These are phyloP conservation scores for Spergularia azorica DNA, from an alignment of 179 eudicot genomes.

Conservation along the genomic window DNA sequence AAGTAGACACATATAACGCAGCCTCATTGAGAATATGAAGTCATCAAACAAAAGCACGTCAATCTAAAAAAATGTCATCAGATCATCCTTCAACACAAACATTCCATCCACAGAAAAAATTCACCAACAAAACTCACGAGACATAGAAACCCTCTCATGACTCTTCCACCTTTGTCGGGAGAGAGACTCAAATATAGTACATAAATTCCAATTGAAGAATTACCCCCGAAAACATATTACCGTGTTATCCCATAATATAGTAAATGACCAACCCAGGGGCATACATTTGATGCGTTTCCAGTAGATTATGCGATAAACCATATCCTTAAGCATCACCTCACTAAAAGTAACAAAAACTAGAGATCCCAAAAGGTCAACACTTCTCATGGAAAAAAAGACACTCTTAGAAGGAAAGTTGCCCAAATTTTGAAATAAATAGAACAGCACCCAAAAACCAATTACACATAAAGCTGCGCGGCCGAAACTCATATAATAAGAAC, in stretches of 20 bases:
- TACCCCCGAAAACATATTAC: neutral
- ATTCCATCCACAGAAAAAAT: neutral
- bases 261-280: neutral
- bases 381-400: slow-evolving; percentile 8
- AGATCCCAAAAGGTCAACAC: slow-evolving; percentile 21
- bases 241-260: neutral
- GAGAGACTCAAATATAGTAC: neutral
- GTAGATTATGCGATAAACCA: slow-evolving; percentile 1
- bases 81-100: neutral
- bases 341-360: slow-evolving; percentile 7
- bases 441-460: slow-evolving; percentile 15
- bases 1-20: neutral
- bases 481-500: slow-evolving; percentile 23
- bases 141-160: neutral
- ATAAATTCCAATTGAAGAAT: no score
- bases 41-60: neutral
- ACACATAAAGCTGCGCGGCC: slow-evolving; percentile 24
- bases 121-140: slow-evolving; percentile 2
- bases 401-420: slow-evolving; percentile 20
- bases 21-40: neutral
- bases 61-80: neutral
- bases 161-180: neutral
- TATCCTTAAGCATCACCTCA: slow-evolving; percentile 26
- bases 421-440: slow-evolving; percentile 16
- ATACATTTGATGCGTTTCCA: slow-evolving; percentile 4